Conservation (phyloP, 768 basidiomycete species). For the Chalciporus chontae region DNA sequence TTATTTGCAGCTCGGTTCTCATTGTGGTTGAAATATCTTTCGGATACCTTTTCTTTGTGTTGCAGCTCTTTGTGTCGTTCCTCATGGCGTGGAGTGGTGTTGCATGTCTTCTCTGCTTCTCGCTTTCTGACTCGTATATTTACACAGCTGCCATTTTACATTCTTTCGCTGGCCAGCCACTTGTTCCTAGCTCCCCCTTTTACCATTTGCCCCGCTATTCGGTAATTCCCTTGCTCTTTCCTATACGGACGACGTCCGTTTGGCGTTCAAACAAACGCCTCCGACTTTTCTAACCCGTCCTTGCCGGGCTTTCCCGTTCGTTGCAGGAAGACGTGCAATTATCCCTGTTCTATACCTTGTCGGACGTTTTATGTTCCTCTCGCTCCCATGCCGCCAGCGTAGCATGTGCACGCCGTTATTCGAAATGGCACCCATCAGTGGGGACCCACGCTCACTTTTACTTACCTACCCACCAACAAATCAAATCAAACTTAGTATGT, state of each 20-base stretch:
- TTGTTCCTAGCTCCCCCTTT: constrained; percentile 25
- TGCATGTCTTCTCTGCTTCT: constrained; percentile 26
- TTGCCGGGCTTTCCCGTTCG: constrained; percentile 21
- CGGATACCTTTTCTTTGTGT: constrained; percentile 34
- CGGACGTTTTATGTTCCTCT: constrained; percentile 15
- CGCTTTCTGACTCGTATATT: constrained; percentile 29
- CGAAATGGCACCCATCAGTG: constrained; percentile 3
- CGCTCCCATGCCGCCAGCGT: constrained; percentile 15
- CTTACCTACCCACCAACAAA: constrained; percentile 4
- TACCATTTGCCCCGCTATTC: constrained; percentile 23
- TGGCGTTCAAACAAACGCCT: constrained; percentile 13
- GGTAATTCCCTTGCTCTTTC: constrained; percentile 29
- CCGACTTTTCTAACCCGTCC: constrained; percentile 20
- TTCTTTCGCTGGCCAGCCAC: constrained; percentile 21
- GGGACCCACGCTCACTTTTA: constrained; percentile 21
- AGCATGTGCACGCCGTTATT: constrained; percentile 7
- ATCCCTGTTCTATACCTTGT: constrained; percentile 18
- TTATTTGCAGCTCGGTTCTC: constrained; percentile 34
- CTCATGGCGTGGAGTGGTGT: constrained; percentile 29
- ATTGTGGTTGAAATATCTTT: constrained; percentile 30
- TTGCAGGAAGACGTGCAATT: constrained; percentile 24
- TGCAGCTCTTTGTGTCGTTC: constrained; percentile 30
- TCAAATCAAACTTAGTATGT: constrained; percentile 18
- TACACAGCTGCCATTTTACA: constrained; percentile 27
- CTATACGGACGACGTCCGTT: constrained; percentile 17